Evolutionary conservation across 139 green algal genomes (phyloP).

Genomic region (Microglena sp.): DNA sequence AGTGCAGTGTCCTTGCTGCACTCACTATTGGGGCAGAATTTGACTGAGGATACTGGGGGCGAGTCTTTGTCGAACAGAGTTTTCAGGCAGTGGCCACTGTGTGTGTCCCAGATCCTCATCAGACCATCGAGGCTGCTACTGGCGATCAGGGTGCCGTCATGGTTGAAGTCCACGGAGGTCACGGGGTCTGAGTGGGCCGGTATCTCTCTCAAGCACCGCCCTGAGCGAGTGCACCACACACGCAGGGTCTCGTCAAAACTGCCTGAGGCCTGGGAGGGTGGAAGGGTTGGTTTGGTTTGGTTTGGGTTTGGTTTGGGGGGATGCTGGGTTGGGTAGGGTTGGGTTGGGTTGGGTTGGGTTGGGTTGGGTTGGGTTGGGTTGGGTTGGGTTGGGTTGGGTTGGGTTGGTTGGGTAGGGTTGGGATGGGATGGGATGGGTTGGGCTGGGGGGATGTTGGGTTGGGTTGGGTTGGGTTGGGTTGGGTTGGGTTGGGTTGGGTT

Average conservation of each 20-base stretch:
- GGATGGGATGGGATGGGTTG: no score
- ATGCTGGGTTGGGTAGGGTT: not conserved
- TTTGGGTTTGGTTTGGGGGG: no score
- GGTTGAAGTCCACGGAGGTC: conserved; percentile 63
- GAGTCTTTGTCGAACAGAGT: conserved; percentile 64
- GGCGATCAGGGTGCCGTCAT: conserved; percentile 60
- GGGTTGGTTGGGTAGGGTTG: no score
- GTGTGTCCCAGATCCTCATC: conserved; percentile 44
- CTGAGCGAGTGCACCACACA: conserved; percentile 73
- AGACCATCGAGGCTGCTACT: conserved; percentile 76
- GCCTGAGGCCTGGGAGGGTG: conserved; percentile 53
- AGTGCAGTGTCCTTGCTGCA: not conserved
- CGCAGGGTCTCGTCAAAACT: conserved; percentile 86
- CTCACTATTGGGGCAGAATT: conserved; percentile 81
- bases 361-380: no score
- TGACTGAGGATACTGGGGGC: conserved; percentile 60
- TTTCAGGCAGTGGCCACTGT: conserved; percentile 71
- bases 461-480: no score
- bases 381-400: no score
- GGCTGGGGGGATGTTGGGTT: no score
- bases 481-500: no score
- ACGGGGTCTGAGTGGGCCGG: conserved; percentile 89
- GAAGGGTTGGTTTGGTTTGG: no score
- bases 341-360: no score
- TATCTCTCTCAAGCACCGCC: conserved; percentile 51